A percentile compares a stretch with the other conserved stretches of the same genome.
phyloP scores from a whole-genome alignment of 1,284 basidiomycete genomes.

The Rhizopogon hawkerae region DNA sequence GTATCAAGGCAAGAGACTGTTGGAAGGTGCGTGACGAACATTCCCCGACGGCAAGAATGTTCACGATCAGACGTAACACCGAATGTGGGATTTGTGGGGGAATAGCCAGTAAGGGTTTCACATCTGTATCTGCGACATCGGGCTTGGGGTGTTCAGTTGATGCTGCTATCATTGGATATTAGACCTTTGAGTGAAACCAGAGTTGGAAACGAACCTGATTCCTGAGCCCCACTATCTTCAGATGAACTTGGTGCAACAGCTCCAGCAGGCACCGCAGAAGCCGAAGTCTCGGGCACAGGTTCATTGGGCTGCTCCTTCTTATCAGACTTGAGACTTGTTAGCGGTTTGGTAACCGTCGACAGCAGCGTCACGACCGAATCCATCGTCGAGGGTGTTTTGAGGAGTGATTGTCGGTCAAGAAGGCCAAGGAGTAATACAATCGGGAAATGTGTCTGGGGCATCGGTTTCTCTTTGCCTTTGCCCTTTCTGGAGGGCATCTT shows the following conservation, averaged over 20 bases:
- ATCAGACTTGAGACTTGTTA: conserved; percentile 53
- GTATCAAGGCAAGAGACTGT: conserved; percentile 81
- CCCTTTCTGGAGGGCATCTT: conserved; percentile 71
- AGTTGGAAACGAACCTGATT: conserved; percentile 6
- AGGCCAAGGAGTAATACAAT: conserved; percentile 82
- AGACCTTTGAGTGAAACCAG: neutral
- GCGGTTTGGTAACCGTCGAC: conserved; percentile 77
- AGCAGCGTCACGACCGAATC: conserved; percentile 84
- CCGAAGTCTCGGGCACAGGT: conserved; percentile 14
- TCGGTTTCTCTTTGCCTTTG: conserved; percentile 85
- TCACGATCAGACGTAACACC: conserved; percentile 82
- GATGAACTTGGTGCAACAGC: conserved; percentile 8
- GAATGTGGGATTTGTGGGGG: conserved; percentile 78
- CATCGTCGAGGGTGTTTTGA: conserved; percentile 83
- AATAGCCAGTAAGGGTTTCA: conserved; percentile 57
- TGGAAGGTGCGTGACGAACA: conserved; percentile 93
- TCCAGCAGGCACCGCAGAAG: conserved; percentile 11
- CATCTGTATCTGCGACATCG: conserved; percentile 35
- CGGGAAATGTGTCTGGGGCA: conserved; percentile 78
- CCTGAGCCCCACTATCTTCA: conserved; percentile 12
- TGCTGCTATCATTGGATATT: conserved; percentile 3
- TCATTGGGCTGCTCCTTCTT: conserved; percentile 31
- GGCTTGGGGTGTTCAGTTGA: conserved; percentile 25
- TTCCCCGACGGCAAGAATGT: conserved; percentile 89
- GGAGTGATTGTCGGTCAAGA: conserved; percentile 75